Base-by-base conservation (phyloP, 306 rosid species). In the Pterocarpus santalinus region DNA sequence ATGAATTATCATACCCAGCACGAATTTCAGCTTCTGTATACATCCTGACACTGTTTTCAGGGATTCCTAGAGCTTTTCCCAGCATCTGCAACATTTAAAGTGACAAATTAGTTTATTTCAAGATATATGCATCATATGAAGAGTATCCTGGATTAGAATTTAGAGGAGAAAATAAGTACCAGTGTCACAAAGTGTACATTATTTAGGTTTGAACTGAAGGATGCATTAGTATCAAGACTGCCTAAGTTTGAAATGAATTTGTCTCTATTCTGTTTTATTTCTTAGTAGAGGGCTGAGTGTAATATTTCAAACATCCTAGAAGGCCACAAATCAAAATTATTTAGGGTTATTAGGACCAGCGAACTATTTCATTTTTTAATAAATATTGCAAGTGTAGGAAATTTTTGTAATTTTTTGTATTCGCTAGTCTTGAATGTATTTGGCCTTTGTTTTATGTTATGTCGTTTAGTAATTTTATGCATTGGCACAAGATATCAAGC, bases 1-100 rank as follows among this genome's bases (percentile, higher is more conserved):
- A 61, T 5, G 41, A 49, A 60, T 36, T 43, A 58, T 17, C 86
- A 62, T 92, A 95, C 99, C 99, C 87, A 47, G 99, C 92, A 53
- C 99, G 96, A 84, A 95, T 91, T 90, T 95, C 98, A 38, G 98
- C 99, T 85, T 95, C 98, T 38, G 98, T 90, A 70, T 90, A 95
- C 78, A 98, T 95, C 75, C 90, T 86, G 80, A 91, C 89, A 82
- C 89, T 93, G 83, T 89, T 93, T 75, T 93, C 99, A 74, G 98
- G 97, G 80, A 95, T 88, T 80, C 97, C 91, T 44, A 95, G 86
- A 79, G 99, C 98, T 75, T 86, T 91, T 71, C 99, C 99, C 58
- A 95, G 88, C 53, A 81, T 72, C 99, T 93, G 93, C 80, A 81
- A 89, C 49, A 81, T 68, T 81, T 46, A 44, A 79, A 65, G 79